These are phyloP conservation scores for Neoascochyta sp. DNA, from an alignment of 2,329 filamentous ascomycete genomes.

Conservation along the genomic window DNA sequence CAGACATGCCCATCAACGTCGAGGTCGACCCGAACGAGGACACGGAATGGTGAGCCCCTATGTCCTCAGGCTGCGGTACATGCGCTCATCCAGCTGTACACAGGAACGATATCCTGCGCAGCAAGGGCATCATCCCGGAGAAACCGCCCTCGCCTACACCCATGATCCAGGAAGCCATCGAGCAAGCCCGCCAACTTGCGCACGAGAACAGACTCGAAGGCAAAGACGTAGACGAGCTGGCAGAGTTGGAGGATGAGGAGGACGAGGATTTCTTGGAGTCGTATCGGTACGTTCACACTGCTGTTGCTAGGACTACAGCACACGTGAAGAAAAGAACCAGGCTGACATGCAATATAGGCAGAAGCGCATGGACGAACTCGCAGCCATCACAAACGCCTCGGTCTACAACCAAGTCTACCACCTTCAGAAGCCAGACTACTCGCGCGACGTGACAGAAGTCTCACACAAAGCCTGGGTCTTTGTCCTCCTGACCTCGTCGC, in stretches of 20 bases:
- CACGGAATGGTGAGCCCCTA: slow-evolving; percentile 99
- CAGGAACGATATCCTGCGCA: slow-evolving; percentile 97
- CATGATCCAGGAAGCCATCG: slow-evolving; percentile 89
- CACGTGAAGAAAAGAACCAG: background rate
- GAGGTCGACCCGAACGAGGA: slow-evolving; percentile 95
- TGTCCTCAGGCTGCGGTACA: too few species aligned
- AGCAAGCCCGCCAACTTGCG: slow-evolving; percentile 76
- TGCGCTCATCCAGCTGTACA: too few species aligned
- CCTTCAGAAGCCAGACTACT: slow-evolving; percentile 90
- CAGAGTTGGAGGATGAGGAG: slow-evolving; percentile 91
- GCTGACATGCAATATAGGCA: slow-evolving; percentile 47
- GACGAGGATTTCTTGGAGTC: slow-evolving; percentile 86
- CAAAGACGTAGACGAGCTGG: slow-evolving; percentile 90
- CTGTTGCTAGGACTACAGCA: background rate
- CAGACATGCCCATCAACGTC: slow-evolving; percentile 64
- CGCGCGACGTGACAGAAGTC: slow-evolving; percentile 84
- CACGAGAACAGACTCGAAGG: slow-evolving; percentile 91
- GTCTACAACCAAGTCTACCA: slow-evolving; percentile 90
- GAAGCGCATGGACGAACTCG: slow-evolving; percentile 81
- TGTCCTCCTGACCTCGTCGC: slow-evolving; percentile 76
- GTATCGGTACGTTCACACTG: slow-evolving; percentile 58
- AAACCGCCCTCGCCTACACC: slow-evolving; percentile 94
- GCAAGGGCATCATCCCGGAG: slow-evolving; percentile 95
- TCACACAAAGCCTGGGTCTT: slow-evolving; percentile 66
- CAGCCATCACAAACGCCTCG: slow-evolving; percentile 68